Evolutionary conservation across 2,329 filamentous ascomycete genomes (phyloP), one percentile per base, ranked within the genome.

Genomic region (Ceratocystis variospora): DNA sequence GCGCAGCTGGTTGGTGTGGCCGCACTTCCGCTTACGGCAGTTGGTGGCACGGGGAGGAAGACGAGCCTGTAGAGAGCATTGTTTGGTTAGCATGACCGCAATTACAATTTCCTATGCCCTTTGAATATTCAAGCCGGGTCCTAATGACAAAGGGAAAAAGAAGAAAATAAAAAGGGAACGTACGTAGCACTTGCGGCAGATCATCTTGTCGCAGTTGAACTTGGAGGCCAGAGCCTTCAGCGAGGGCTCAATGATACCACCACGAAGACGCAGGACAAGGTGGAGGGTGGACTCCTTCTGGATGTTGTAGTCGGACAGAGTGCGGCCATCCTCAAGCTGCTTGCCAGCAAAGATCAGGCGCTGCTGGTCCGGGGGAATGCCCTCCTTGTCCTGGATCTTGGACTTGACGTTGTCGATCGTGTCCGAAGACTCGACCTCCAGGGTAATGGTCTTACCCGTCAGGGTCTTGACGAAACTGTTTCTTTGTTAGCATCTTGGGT

Each of bases 181-280:
- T 87, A 94, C 90, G 82, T 97, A 97, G 89, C 94, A 99, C 89
- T 99, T 97, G 85, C 94, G 93, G 90, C 94, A 97, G 82, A 97
- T 96, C 88, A 93, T 93, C 88, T 96, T 96, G 74, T 97, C 94
- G 89, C 93, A 97, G 88, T 99, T 97, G 87, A 95, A 97, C 86
- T 96, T 96, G 84, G 88, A 92, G 77, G 93, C 93, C 71, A 97
- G 87, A 73, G 90, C 93, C 88, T 97, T 97, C 76, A 97, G 87
- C 75, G 92, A 96, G 75, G 94, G 94, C 86, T 97, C 93, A 76
- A 96, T 96, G 84, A 97, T 93, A 85, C 93, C 93, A 85, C 93
- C 93, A 85, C 93, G 92, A 75, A 97, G 92, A 83, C 93, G 92
- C 80, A 97, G 92, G 77, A 97, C 93, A 77, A 97, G 81, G 83